A percentile compares a stretch with the other conserved stretches of the same genome.
Evolutionary conservation across 179 eudicot species (phyloP).

Genomic region (Dionaea muscipula): DNA sequence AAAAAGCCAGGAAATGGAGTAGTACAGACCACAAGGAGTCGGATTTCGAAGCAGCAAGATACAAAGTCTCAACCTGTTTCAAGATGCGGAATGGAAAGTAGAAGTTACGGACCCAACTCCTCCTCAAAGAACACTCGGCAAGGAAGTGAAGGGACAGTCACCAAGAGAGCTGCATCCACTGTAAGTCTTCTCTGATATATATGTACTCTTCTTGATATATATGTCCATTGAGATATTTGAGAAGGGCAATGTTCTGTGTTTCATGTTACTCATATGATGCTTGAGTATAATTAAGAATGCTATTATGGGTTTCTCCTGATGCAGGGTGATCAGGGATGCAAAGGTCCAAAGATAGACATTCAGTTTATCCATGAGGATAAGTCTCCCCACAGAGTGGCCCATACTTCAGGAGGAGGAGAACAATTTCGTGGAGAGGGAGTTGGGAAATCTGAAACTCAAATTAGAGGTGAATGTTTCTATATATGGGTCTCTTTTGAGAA

Average conservation of each 20-base stretch:
- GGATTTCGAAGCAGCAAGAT: conserved; percentile 10
- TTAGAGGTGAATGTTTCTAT: conserved; percentile 45
- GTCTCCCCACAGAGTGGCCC: conserved; percentile 4
- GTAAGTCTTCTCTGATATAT: conserved; percentile 26
- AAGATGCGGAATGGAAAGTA: conserved; percentile 13
- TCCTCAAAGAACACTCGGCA: conserved; percentile 20
- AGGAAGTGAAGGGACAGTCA: conserved; percentile 10
- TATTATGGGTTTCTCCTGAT: conserved; percentile 7
- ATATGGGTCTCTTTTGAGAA: no score
- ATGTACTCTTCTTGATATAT: not conserved
- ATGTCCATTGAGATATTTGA: not conserved
- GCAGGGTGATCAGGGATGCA: conserved; percentile 27
- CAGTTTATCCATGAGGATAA: conserved; percentile 10
- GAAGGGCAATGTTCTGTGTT: no score
- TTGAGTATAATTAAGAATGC: not conserved
- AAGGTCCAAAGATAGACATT: conserved; percentile 14
- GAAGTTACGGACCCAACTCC: conserved; percentile 11
- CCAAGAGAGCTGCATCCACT: conserved; percentile 9
- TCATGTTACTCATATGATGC: not conserved
- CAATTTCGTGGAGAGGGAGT: conserved; percentile 12
- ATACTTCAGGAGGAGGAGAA: conserved; percentile 16
- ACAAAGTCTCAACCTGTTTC: conserved; percentile 7
- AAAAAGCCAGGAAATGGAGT: conserved; percentile 18
- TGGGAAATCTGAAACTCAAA: conserved; percentile 14
- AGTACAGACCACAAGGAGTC: conserved; percentile 12